phyloP scores from a whole-genome alignment of 2,329 filamentous ascomycete genomes.

The Fusarium anguioides region DNA sequence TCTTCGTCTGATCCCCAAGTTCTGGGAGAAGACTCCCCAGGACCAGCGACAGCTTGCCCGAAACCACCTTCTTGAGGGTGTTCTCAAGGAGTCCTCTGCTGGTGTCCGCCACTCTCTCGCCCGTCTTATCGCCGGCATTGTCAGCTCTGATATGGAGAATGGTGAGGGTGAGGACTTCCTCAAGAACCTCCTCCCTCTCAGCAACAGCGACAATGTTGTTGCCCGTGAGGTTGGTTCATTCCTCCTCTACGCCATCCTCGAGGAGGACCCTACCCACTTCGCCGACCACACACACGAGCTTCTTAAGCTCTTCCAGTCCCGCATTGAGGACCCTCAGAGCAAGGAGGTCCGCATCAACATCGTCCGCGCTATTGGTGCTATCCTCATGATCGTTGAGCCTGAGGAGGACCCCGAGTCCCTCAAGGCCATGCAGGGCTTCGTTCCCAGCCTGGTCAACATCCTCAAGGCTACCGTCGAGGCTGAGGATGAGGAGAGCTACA shows the following conservation, averaged over 20 bases:
- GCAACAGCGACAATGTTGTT: constrained; percentile 76
- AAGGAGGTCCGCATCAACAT: constrained; percentile 95
- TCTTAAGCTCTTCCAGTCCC: constrained; percentile 84
- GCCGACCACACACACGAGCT: constrained; percentile 82
- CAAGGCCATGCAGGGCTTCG: constrained; percentile 78
- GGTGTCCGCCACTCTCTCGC: constrained; percentile 87
- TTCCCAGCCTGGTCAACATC: constrained; percentile 90
- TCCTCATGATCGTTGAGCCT: constrained; percentile 87
- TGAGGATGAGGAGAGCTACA: constrained; percentile 86
- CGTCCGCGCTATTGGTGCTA: constrained; percentile 86
- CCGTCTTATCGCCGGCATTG: constrained; percentile 87
- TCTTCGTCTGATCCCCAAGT: constrained; percentile 82
- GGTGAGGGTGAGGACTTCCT: constrained; percentile 88
- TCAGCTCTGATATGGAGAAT: constrained; percentile 78
- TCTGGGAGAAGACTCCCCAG: constrained; percentile 80
- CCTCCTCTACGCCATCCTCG: constrained; percentile 91
- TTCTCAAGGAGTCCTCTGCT: constrained; percentile 80
- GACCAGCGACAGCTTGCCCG: constrained; percentile 84
- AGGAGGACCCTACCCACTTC: constrained; percentile 87
- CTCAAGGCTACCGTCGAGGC: constrained; percentile 85
- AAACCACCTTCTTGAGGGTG: constrained; percentile 84
- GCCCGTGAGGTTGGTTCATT: constrained; percentile 93
- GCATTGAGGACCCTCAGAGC: constrained; percentile 90
- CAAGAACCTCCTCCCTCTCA: constrained; percentile 80
- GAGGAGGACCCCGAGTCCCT: constrained; percentile 84